phyloP scores from a whole-genome alignment of 768 basidiomycete genomes.

The Mycena crocata region DNA sequence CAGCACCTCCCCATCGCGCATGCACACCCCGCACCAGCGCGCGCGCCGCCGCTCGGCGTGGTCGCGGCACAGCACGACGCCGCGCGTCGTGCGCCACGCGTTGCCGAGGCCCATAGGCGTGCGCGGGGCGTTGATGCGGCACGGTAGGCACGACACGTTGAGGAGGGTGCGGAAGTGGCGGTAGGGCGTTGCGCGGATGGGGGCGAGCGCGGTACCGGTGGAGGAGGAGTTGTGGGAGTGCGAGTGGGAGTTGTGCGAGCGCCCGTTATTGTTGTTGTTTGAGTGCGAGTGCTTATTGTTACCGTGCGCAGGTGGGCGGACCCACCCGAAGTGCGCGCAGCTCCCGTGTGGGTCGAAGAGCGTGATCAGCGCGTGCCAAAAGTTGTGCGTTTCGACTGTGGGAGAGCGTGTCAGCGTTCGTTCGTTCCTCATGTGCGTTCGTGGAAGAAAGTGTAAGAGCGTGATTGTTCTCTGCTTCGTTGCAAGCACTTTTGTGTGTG shows the following conservation, averaged over 20 bases:
- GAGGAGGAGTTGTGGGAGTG: constrained; percentile 26
- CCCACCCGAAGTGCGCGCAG: constrained; percentile 7
- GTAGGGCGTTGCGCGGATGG: constrained; percentile 60
- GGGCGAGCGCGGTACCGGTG: constrained; percentile 42
- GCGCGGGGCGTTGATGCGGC: constrained; percentile 74
- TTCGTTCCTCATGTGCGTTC: no score
- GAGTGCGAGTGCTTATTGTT: no score
- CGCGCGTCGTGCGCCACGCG: constrained; percentile 57
- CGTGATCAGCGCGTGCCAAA: constrained; percentile 10
- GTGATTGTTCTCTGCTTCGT: no score
- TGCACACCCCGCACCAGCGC: constrained; percentile 73
- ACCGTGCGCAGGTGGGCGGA: neutral
- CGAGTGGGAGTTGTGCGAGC: no score
- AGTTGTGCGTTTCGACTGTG: constrained; percentile 19
- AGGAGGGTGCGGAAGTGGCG: constrained; percentile 73
- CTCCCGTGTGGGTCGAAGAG: constrained; percentile 12
- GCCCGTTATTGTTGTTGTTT: no score
- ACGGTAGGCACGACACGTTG: constrained; percentile 67
- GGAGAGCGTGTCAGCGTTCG: no score
- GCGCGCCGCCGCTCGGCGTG: constrained; percentile 65
- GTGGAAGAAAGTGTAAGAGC: no score
- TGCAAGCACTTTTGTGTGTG: no score
- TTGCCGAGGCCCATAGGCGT: constrained; percentile 61
- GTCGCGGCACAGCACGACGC: constrained; percentile 67
- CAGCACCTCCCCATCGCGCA: constrained; percentile 67